Conservation (phyloP, 1,284 basidiomycete species). For the Schizophyllum amplum region DNA sequence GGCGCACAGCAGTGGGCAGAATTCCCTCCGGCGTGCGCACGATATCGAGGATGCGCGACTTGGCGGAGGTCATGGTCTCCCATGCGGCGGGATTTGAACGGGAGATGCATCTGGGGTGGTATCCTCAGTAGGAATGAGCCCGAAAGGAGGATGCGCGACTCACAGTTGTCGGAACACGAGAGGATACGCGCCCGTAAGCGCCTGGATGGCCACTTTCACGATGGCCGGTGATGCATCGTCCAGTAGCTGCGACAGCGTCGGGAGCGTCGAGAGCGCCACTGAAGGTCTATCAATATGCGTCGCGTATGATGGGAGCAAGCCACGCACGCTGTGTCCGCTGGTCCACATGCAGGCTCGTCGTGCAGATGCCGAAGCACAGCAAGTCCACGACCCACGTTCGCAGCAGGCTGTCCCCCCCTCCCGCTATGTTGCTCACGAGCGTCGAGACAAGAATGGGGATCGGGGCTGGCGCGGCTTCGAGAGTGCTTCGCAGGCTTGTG, state of each 20-base stretch:
- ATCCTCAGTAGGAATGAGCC: background rate
- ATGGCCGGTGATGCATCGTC: conserved; percentile 60
- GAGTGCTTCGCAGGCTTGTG: conserved; percentile 62
- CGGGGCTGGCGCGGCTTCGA: conserved; percentile 73
- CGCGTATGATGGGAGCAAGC: conserved; percentile 17
- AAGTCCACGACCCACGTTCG: conserved; percentile 88
- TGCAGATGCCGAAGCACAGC: conserved; percentile 77
- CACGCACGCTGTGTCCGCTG: conserved; percentile 77
- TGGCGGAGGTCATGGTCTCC: conserved; percentile 62
- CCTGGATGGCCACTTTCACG: conserved; percentile 79
- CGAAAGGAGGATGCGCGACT: too few species aligned
- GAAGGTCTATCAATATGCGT: conserved; percentile 13
- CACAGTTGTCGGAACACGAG: conserved; percentile 81
- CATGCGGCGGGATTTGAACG: conserved; percentile 54
- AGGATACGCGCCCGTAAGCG: conserved; percentile 84
- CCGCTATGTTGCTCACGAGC: conserved; percentile 66
- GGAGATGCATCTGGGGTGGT: conserved; percentile 52
- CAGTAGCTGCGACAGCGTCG: conserved; percentile 66
- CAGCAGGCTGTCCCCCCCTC: conserved; percentile 73
- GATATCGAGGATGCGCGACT: conserved; percentile 68
- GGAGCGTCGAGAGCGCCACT: conserved; percentile 77
- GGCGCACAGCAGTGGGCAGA: conserved; percentile 51
- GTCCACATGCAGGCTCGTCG: conserved; percentile 64
- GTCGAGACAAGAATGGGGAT: conserved; percentile 77
- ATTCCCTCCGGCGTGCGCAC: conserved; percentile 47